Evolutionary conservation across 192 early-diverging fungal species (phyloP).

Genomic region (Umbelopsis isabellina): DNA sequence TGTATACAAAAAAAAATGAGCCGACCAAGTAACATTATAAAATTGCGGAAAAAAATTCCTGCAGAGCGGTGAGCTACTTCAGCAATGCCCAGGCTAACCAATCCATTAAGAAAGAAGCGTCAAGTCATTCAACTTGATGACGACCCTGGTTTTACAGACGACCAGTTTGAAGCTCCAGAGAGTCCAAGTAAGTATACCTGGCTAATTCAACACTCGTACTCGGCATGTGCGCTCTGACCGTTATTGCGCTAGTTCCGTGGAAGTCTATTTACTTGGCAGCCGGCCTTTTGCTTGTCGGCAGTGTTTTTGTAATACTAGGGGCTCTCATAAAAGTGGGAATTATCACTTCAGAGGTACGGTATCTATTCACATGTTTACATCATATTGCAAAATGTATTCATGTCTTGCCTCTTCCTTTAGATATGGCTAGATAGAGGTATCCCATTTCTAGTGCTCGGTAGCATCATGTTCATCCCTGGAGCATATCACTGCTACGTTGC

Average conservation of each 20-base stretch:
- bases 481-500: slow-evolving; percentile 56
- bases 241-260: slow-evolving; percentile 53
- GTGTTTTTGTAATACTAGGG: slow-evolving; percentile 50
- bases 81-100: slow-evolving; percentile 26
- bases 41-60: slow-evolving; percentile 7
- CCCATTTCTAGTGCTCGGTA: slow-evolving; percentile 56
- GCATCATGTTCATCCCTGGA: slow-evolving; percentile 63
- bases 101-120: slow-evolving; percentile 25
- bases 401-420: slow-evolving; percentile 20
- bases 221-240: neutral
- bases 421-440: slow-evolving; percentile 57
- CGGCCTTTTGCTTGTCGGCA: slow-evolving; percentile 48
- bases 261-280: slow-evolving; percentile 54
- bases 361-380: neutral
- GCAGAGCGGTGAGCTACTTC: neutral
- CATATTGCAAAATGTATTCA: neutral
- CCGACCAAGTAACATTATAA: neutral
- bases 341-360: slow-evolving; percentile 47
- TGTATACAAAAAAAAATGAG: no score
- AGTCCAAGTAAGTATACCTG: slow-evolving; percentile 27
- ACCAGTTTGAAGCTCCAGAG: slow-evolving; percentile 31
- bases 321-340: slow-evolving; percentile 53
- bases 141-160: slow-evolving; percentile 31
- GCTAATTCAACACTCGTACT: neutral
- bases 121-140: slow-evolving; percentile 30